Evolutionary conservation across 225 moss, liverwort and hornwort species (phyloP), one percentile per base, ranked within the genome.

Genomic region (Bryum argenteum): DNA sequence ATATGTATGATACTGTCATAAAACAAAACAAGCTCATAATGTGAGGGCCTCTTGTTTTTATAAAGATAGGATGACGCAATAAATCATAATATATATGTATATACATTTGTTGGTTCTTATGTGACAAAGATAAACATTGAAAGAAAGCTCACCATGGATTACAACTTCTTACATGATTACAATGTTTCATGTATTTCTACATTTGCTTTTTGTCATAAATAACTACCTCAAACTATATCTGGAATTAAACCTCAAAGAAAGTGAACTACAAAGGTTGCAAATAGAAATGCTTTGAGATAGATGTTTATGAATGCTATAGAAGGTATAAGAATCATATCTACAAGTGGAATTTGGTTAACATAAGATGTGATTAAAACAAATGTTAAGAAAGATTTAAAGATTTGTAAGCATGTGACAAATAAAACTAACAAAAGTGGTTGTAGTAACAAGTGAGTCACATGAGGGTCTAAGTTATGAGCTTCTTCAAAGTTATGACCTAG

Each of bases 401-500:
- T 28, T 54, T 77, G 73, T 45, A 81, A 26, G 3, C 39, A 24
- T 39, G 11, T 59, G 0, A 81, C 65, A 77, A 77, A 77, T 54
- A 77, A 59, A 10, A 81, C 1, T 8, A 77, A 47, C 17, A 69
- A 1, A 24, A 81, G 59, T 0, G 77, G 77, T 8, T 52, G 63
- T 23, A 81, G 59, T 17, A 81, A 65, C 53, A 77, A 73, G 0
- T 47, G 60, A 0, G 39, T 77, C 2, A 73, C 45, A 1, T 63
- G 50, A 21, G 20, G 69, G 54, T 75, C 59, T 1, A 9, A 39
- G 33, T 33, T 33, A 33, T 33, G 33, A 26, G 26, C 54, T 59
- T 77, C 73, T 77, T 81, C 77, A 73, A 73, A 69, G 45, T 40
- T 69, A 17, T 81, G 24, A 39, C 39, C 3, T 53, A 81, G 73